Conservation (phyloP, 2,329 filamentous ascomycete species). For the Epichloe sp. region DNA sequence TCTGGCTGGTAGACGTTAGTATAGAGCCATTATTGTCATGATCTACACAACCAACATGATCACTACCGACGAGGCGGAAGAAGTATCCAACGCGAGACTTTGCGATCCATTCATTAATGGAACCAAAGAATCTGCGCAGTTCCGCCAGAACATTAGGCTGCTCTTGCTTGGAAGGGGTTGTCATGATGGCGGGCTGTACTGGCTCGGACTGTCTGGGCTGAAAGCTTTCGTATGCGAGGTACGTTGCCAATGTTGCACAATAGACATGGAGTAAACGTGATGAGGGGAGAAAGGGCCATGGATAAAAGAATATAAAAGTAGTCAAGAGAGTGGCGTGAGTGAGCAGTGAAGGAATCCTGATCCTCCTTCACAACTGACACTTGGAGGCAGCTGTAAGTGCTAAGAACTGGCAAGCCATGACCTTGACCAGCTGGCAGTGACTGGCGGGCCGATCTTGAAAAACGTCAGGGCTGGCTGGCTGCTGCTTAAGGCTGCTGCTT, state of each 20-base stretch:
- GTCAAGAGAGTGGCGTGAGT: neutral
- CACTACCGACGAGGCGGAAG: conserved; percentile 4
- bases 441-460: neutral
- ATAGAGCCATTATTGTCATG: neutral
- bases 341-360: neutral
- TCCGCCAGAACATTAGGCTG: conserved; percentile 2
- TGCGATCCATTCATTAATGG: conserved; percentile 1
- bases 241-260: neutral
- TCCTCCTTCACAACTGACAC: neutral
- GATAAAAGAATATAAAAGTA: neutral
- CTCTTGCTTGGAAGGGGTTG: conserved; percentile 2
- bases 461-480: neutral
- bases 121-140: conserved; percentile 46
- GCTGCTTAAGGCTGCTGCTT: no score
- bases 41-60: conserved; percentile 1
- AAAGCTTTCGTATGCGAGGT: neutral
- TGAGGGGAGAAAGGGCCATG: neutral
- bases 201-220: neutral
- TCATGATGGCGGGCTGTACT: neutral
- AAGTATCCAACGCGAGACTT: conserved; percentile 4
- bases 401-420: neutral
- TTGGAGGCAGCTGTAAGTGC: neutral
- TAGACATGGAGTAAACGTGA: neutral
- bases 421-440: neutral
- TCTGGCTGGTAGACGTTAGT: conserved; percentile 36